These are phyloP conservation scores for Bothriochloa decipiens DNA, from an alignment of 176 grass and related monocot genomes.

Conservation along the genomic window DNA sequence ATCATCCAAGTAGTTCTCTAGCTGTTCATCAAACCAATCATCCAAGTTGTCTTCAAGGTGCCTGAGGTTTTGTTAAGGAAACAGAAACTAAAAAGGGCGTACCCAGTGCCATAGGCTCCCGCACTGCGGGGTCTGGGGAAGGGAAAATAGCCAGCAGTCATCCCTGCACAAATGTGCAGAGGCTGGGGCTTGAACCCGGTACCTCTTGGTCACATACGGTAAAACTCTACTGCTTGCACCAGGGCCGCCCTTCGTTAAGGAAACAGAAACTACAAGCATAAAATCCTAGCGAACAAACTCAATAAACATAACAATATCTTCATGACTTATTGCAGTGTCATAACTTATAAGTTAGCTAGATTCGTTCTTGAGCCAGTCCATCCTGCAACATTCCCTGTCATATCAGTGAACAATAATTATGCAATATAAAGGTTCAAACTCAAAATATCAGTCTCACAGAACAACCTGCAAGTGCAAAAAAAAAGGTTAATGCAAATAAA, in stretches of 20 bases:
- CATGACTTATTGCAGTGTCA: not conserved
- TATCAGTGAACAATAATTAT: not conserved
- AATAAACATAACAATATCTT: not conserved
- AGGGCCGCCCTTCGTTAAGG: slow-evolving; percentile 81
- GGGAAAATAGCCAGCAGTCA: too few species aligned
- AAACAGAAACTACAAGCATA: slow-evolving; percentile 38
- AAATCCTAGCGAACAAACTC: slow-evolving; percentile 13
- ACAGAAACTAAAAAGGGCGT: too few species aligned
- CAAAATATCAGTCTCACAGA: not conserved
- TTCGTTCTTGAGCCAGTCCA: slow-evolving; percentile 3
- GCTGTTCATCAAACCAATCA: slow-evolving; percentile 92
- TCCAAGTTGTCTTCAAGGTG: slow-evolving; percentile 93
- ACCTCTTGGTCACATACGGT: too few species aligned
- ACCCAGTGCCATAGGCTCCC: too few species aligned
- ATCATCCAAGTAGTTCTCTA: slow-evolving; percentile 89
- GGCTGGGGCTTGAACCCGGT: too few species aligned
- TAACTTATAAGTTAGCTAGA: not conserved
- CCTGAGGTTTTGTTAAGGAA: slow-evolving; percentile 70
- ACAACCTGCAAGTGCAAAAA: not conserved
- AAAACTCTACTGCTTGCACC: too few species aligned
- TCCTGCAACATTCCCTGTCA: not conserved
- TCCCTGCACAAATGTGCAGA: too few species aligned
- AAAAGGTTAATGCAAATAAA: not conserved
- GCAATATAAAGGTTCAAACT: not conserved
- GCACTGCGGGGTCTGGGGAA: too few species aligned